Evolutionary conservation across 495 filamentous ascomycete genomes (phyloP).

Genomic region (Thozetella sp.): DNA sequence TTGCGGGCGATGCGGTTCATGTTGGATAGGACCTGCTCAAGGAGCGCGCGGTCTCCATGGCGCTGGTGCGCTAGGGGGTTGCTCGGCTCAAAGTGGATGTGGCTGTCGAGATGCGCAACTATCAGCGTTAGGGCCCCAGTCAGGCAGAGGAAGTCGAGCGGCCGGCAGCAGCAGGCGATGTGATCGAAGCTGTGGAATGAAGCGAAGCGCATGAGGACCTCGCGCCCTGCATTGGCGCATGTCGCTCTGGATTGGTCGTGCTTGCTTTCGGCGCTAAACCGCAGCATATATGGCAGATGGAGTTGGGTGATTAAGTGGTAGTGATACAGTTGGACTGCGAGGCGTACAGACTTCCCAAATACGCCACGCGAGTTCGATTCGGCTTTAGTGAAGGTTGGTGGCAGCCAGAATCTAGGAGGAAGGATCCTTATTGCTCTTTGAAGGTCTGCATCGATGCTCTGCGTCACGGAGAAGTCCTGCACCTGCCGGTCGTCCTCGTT

Average conservation of each 20-base stretch:
- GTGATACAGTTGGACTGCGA: constrained; percentile 12
- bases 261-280: not conserved
- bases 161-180: not conserved
- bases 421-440: constrained; percentile 22
- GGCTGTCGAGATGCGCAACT: constrained; percentile 16
- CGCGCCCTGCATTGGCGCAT: constrained; percentile 20
- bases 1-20: constrained; percentile 29
- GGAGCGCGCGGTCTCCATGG: constrained; percentile 40
- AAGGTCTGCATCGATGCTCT: constrained; percentile 23
- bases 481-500: constrained; percentile 20
- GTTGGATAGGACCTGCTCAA: constrained; percentile 39
- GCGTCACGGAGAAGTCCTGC: constrained; percentile 18
- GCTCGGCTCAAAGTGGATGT: constrained; percentile 4
- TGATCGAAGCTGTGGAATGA: not conserved
- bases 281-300: constrained; percentile 16
- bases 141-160: constrained; percentile 31
- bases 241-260: constrained; percentile 23
- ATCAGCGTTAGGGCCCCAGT: constrained; percentile 30
- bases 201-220: constrained; percentile 19
- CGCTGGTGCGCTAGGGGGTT: constrained; percentile 37
- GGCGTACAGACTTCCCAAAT: constrained; percentile 15
- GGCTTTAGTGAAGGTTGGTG: constrained; percentile 15
- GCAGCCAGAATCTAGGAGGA: constrained; percentile 32
- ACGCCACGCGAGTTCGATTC: not conserved
- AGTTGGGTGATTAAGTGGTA: constrained; percentile 13